These are phyloP conservation scores for Pleurozium schreberi DNA, from an alignment of 225 moss, liverwort and hornwort species.

Conservation along the genomic window DNA sequence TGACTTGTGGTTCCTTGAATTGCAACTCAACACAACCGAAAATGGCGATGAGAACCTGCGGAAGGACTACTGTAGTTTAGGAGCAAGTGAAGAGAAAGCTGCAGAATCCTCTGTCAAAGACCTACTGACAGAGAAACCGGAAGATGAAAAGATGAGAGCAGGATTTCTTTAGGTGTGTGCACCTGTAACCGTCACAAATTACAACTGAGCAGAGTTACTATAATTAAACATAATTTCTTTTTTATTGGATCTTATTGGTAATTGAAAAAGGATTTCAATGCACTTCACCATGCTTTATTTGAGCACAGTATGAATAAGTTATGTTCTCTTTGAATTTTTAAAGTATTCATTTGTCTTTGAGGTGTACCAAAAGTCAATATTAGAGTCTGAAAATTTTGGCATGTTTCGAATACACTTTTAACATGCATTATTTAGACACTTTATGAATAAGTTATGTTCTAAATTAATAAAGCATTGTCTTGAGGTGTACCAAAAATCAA, in stretches of 20 bases:
- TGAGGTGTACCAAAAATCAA: too few species aligned
- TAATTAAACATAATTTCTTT: not conserved
- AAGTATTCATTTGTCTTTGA: too few species aligned
- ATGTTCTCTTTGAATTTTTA: fast-evolving
- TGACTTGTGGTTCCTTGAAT: not conserved
- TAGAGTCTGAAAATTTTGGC: too few species aligned
- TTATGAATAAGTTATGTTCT: too few species aligned
- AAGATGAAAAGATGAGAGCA: not conserved
- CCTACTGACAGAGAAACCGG: not conserved
- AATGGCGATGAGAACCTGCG: not conserved
- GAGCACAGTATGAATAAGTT: not conserved
- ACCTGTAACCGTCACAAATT: not conserved
- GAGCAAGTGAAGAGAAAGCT: not conserved
- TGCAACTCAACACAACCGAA: not conserved
- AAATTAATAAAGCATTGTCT: too few species aligned
- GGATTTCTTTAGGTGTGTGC: not conserved
- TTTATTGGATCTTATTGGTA: not conserved
- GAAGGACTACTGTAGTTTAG: not conserved
- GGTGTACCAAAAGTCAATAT: too few species aligned
- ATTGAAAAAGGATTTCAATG: not conserved
- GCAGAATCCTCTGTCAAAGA: not conserved
- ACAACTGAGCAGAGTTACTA: not conserved
- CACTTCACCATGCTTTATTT: not conserved
- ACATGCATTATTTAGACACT: too few species aligned
- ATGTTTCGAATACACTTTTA: too few species aligned